Conservation (phyloP, 441 rosid species). For the Lagerstroemia fauriei region DNA sequence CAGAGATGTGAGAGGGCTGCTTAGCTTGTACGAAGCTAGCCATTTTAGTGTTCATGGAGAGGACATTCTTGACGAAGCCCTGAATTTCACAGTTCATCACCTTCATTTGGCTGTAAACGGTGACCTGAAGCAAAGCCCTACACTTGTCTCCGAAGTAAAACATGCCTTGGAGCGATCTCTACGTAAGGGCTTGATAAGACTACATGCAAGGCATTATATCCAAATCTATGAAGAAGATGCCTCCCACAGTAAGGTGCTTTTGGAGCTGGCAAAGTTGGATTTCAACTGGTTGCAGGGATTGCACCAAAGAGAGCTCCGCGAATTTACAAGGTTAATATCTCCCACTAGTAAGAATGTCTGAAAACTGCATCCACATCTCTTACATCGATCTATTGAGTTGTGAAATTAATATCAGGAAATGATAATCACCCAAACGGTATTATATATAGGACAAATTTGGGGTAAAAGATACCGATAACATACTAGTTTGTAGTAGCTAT, state of each 20-base stretch:
- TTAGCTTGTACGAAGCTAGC: slow-evolving; percentile 28
- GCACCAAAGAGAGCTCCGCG: slow-evolving; percentile 22
- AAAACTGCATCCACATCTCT: neutral
- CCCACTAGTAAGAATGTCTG: neutral
- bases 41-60: slow-evolving; percentile 24
- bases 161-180: slow-evolving; percentile 13
- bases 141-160: slow-evolving; percentile 4
- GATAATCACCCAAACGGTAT: no score
- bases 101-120: neutral
- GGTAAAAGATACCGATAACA: no score
- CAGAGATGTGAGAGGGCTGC: slow-evolving; percentile 14
- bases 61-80: slow-evolving; percentile 23
- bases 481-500: no score
- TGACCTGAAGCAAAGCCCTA: neutral
- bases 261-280: slow-evolving; percentile 25
- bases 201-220: slow-evolving; percentile 18
- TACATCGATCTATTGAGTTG: neutral
- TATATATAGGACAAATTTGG: no score
- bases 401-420: neutral
- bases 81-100: slow-evolving; percentile 6
- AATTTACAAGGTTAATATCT: slow-evolving; percentile 10
- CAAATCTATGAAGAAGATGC: slow-evolving; percentile 22
- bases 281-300: slow-evolving; percentile 24
- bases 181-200: slow-evolving; percentile 20
- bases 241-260: slow-evolving; percentile 12